These are phyloP conservation scores for Sergeia podlipaevii DNA, from an alignment of 208 protist genomes.

Conservation along the genomic window DNA sequence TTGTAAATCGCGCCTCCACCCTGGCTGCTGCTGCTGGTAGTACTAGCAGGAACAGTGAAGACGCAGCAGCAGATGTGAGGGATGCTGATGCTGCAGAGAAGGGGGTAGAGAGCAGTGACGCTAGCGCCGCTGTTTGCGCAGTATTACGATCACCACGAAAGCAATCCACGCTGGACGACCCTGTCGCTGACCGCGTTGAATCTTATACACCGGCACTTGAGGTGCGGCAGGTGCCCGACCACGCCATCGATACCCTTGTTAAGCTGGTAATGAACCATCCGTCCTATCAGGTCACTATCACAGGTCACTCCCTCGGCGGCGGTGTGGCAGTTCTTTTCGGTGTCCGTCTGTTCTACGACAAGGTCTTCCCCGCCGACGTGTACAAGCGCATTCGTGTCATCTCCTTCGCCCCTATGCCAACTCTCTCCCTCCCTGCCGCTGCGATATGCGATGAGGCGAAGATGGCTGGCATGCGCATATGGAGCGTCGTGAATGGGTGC, in stretches of 20 bases:
- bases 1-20: constrained; percentile 33
- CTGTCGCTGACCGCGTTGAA: no score
- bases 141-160: no score
- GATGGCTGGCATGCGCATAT: constrained; percentile 24
- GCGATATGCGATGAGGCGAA: constrained; percentile 20
- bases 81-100: no score
- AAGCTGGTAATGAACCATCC: constrained; percentile 23
- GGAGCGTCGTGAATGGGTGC: constrained; percentile 46
- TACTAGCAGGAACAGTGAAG: background rate
- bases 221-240: constrained; percentile 17
- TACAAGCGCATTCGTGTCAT: constrained; percentile 41
- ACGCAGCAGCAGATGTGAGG: background rate
- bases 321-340: constrained; percentile 57
- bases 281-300: constrained; percentile 54
- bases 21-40: background rate
- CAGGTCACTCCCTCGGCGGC: constrained; percentile 70
- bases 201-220: background rate
- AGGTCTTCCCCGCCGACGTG: constrained; percentile 13
- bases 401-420: constrained; percentile 58
- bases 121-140: no score
- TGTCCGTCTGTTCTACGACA: constrained; percentile 34
- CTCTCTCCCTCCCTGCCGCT: constrained; percentile 43
- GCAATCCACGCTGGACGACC: no score
- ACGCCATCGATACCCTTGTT: constrained; percentile 35
- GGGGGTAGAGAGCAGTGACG: no score